Conservation (phyloP, 2,329 filamentous ascomycete genomes). For the Hypocrella siamensis region DNA sequence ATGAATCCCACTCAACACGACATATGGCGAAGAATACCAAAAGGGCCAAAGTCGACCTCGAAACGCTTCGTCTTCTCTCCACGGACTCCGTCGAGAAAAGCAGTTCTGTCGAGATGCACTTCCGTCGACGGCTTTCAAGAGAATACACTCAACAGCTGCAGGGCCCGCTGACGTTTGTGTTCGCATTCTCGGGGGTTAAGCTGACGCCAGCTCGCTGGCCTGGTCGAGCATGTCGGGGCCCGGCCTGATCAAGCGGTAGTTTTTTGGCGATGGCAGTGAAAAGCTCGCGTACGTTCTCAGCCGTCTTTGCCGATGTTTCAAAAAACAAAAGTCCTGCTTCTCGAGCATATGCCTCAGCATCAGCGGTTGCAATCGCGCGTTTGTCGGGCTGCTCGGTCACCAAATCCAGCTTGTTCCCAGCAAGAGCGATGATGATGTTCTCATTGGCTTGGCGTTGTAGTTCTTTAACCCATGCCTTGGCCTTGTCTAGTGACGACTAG, state of each 20-base stretch:
- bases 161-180: slow-evolving; percentile 38
- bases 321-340: slow-evolving; percentile 95
- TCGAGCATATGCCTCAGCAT: slow-evolving; percentile 87
- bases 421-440: slow-evolving; percentile 97
- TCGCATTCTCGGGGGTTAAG: slow-evolving; percentile 38
- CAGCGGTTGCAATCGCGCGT: slow-evolving; percentile 74
- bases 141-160: slow-evolving; percentile 32
- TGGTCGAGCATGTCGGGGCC: slow-evolving; percentile 68
- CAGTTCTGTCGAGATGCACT: too few relatives aligned
- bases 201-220: slow-evolving; percentile 45
- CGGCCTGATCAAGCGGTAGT: slow-evolving; percentile 86
- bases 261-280: slow-evolving; percentile 98
- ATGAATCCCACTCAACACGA: too few relatives aligned
- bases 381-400: slow-evolving; percentile 92
- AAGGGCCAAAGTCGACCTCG: too few relatives aligned
- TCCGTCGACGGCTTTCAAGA: too few relatives aligned
- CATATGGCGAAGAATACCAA: too few relatives aligned
- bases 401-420: slow-evolving; percentile 94
- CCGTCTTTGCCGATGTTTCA: slow-evolving; percentile 94
- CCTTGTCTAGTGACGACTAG: slow-evolving; percentile 92
- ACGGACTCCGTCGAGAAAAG: too few relatives aligned
- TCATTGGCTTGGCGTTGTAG: slow-evolving; percentile 97
- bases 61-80: too few relatives aligned
- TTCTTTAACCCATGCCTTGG: slow-evolving; percentile 98
- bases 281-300: slow-evolving; percentile 86